Evolutionary conservation across 352 stramenopile genomes (phyloP).

Genomic region (Phytophthora meadii): DNA sequence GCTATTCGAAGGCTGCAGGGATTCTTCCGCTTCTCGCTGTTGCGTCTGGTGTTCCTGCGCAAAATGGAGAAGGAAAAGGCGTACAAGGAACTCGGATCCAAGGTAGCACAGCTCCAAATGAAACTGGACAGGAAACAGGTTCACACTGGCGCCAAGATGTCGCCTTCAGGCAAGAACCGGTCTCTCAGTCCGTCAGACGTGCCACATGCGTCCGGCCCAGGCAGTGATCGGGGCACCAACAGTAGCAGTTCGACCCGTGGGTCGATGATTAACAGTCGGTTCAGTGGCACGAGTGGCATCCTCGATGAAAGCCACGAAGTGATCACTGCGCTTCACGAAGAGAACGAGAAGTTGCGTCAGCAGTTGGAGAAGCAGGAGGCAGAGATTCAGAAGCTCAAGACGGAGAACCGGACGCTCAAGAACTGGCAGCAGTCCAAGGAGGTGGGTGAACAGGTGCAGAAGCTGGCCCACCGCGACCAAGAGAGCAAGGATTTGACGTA

Average conservation of each 20-base stretch:
- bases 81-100: constrained; percentile 74
- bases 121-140: constrained; percentile 76
- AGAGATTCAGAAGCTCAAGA: constrained; percentile 80
- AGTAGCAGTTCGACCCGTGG: constrained; percentile 47
- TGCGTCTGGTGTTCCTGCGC: constrained; percentile 76
- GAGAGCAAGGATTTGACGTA: constrained; percentile 89
- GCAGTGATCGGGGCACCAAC: constrained; percentile 26
- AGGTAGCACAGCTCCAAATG: constrained; percentile 72
- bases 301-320: constrained; percentile 88
- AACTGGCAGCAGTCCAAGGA: constrained; percentile 90
- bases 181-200: constrained; percentile 36
- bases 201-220: constrained; percentile 17
- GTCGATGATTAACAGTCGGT: constrained; percentile 65
- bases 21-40: constrained; percentile 80
- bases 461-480: constrained; percentile 84
- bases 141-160: constrained; percentile 44
- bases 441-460: constrained; percentile 88
- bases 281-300: constrained; percentile 77
- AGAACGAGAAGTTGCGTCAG: constrained; percentile 80
- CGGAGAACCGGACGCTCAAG: constrained; percentile 79
- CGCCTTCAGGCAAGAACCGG: constrained; percentile 46
- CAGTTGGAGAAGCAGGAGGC: constrained; percentile 79
- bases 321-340: constrained; percentile 84
- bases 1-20: constrained; percentile 69
- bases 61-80: constrained; percentile 88